Evolutionary conservation across 1,139 yeast genomes (phyloP).

Genomic region (Pichia sp.): DNA sequence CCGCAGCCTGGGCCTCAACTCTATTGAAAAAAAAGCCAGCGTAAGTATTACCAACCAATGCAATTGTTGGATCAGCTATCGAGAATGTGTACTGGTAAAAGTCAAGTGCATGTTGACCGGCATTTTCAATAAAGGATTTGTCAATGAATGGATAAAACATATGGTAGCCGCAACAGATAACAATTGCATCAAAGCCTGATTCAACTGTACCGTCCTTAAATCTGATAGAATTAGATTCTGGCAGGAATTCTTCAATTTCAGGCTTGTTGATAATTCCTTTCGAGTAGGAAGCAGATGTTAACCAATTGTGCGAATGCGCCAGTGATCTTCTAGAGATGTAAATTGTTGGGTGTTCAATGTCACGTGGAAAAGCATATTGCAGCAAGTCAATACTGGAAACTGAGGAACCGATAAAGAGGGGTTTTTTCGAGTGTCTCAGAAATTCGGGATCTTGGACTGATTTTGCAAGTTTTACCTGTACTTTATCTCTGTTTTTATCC

Average conservation of each 20-base stretch:
- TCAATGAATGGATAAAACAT: constrained; percentile 33
- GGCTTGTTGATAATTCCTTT: constrained; percentile 15
- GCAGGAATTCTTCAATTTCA: constrained; percentile 13
- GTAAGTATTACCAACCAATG: constrained; percentile 35
- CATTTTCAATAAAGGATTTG: constrained; percentile 7
- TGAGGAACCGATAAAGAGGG: constrained; percentile 44
- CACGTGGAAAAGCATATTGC: constrained; percentile 39
- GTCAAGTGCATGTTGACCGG: constrained; percentile 20
- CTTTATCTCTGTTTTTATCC: constrained; percentile 18
- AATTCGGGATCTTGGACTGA: constrained; percentile 10
- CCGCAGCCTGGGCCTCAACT: constrained; percentile 38
- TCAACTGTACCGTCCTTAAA: constrained; percentile 32
- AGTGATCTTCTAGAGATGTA: constrained; percentile 10
- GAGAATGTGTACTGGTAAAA: constrained; percentile 34
- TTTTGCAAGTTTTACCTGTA: constrained; percentile 12
- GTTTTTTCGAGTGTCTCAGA: constrained; percentile 31
- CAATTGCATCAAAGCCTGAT: constrained; percentile 31
- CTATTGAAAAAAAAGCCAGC: constrained; percentile 36
- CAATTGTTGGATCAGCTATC: constrained; percentile 37
- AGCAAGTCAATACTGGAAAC: constrained; percentile 43
- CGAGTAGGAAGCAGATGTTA: constrained; percentile 7
- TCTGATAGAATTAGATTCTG: constrained; percentile 18
- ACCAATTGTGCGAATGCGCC: constrained; percentile 6
- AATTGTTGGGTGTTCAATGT: constrained; percentile 8
- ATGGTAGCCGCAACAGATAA: constrained; percentile 42